Conservation (phyloP, 192 early-diverging fungal genomes). For the Coemansia sp. region DNA sequence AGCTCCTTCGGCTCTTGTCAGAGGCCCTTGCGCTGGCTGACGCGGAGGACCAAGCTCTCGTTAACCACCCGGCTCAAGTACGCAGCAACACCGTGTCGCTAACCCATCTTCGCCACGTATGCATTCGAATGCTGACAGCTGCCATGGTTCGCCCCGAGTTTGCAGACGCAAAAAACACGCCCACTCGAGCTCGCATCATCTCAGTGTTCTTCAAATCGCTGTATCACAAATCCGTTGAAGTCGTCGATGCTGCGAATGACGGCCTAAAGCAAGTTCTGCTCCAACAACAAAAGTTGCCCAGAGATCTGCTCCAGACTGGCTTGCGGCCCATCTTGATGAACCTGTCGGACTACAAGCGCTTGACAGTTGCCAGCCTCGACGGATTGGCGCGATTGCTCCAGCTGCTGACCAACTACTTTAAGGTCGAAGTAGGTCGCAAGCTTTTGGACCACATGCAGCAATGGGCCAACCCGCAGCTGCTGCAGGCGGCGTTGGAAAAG, state of each 20-base stretch:
- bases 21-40: conserved; percentile 94
- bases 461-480: conserved; percentile 86
- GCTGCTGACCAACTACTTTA: conserved; percentile 97
- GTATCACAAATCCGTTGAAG: conserved; percentile 91
- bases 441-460: conserved; percentile 92
- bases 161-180: conserved; percentile 66
- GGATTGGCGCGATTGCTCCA: conserved; percentile 91
- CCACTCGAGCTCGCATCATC: conserved; percentile 85
- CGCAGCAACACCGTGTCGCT: conserved; percentile 80
- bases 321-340: conserved; percentile 94
- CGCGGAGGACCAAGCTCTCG: conserved; percentile 95
- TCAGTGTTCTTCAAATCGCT: conserved; percentile 99
- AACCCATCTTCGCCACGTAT: conserved; percentile 90
- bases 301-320: conserved; percentile 94
- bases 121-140: conserved; percentile 92
- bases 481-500: conserved; percentile 78
- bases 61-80: conserved; percentile 73
- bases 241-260: conserved; percentile 92
- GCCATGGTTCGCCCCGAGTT: conserved; percentile 93
- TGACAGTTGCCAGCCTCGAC: conserved; percentile 92
- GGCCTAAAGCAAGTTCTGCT: conserved; percentile 75
- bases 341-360: conserved; percentile 89
- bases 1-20: conserved; percentile 82
- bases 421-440: conserved; percentile 98
- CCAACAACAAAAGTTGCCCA: conserved; percentile 76